These are phyloP conservation scores for Eleusine coracana DNA, from an alignment of 176 grass and related monocot species.

Conservation along the genomic window DNA sequence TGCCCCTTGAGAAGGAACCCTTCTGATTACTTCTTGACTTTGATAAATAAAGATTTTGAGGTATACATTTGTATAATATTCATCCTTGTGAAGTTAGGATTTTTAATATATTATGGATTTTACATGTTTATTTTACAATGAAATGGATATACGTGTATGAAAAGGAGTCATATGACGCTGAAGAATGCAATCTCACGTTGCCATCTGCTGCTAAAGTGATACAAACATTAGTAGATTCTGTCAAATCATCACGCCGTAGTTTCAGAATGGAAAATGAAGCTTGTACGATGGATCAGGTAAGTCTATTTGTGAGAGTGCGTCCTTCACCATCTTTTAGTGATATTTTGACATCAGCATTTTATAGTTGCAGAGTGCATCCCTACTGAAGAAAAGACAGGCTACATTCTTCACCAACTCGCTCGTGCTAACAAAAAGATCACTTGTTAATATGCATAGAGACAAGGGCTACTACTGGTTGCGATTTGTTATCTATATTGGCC, in stretches of 20 bases:
- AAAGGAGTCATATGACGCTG: slow-evolving; percentile 17
- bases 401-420: slow-evolving; percentile 40
- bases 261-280: not conserved
- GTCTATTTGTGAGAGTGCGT: not conserved
- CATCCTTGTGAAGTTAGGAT: not conserved
- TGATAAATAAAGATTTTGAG: slow-evolving; percentile 79
- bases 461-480: slow-evolving; percentile 66
- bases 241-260: not conserved
- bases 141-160: not conserved
- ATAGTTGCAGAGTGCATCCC: not conserved
- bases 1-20: slow-evolving; percentile 65
- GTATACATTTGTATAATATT: not conserved
- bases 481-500: slow-evolving; percentile 43
- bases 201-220: slow-evolving; percentile 15
- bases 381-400: slow-evolving; percentile 37
- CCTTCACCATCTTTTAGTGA: not conserved
- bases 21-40: slow-evolving; percentile 62
- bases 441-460: slow-evolving; percentile 60
- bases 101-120: not conserved
- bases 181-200: not conserved
- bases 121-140: not conserved
- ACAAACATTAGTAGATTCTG: slow-evolving; percentile 10
- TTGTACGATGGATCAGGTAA: not conserved
- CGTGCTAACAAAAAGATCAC: slow-evolving; percentile 57
- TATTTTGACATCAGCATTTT: not conserved